A percentile compares a stretch with the other conserved stretches of the same genome.
These are phyloP conservation scores for Tylopilus sp. DNA, from an alignment of 768 basidiomycete genomes.

Conservation along the genomic window DNA sequence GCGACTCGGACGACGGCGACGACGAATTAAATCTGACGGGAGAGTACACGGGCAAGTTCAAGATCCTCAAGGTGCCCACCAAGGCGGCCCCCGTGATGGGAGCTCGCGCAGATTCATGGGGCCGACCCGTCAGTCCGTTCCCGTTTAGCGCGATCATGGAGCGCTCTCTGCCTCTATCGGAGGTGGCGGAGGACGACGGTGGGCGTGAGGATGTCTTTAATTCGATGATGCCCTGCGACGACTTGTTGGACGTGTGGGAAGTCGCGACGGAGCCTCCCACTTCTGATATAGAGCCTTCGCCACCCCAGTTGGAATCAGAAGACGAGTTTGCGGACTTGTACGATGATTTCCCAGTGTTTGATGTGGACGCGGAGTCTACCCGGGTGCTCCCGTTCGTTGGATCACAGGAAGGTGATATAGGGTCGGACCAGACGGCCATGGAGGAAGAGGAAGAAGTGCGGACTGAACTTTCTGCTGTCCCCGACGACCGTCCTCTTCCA, in stretches of 20 bases:
- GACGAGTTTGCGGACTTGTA: slow-evolving; percentile 21
- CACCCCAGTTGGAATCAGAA: slow-evolving; percentile 5
- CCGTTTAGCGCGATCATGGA: slow-evolving; percentile 39
- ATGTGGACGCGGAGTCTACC: slow-evolving; percentile 15
- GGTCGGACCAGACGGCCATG: slow-evolving; percentile 13
- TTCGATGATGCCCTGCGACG: slow-evolving; percentile 1
- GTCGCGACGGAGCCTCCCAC: slow-evolving; percentile 19
- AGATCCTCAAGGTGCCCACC: slow-evolving; percentile 51
- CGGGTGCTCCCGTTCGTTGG: slow-evolving; percentile 2
- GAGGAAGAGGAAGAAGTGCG: slow-evolving; percentile 31
- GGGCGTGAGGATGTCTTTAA: neutral
- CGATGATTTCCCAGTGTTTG: slow-evolving; percentile 16
- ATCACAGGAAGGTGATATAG: neutral
- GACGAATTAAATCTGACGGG: slow-evolving; percentile 40
- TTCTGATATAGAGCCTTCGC: slow-evolving; percentile 13
- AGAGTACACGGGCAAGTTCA: slow-evolving; percentile 68
- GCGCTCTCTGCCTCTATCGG: slow-evolving; percentile 21
- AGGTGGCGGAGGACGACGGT: slow-evolving; percentile 6
- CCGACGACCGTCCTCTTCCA: slow-evolving; percentile 14
- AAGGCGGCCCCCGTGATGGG: slow-evolving; percentile 63
- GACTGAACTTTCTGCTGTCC: slow-evolving; percentile 34
- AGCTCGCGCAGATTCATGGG: slow-evolving; percentile 55
- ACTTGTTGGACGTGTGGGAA: slow-evolving; percentile 14
- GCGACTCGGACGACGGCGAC: slow-evolving; percentile 31
- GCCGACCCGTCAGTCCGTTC: slow-evolving; percentile 67